Evolutionary conservation across 176 grass and related monocot genomes (phyloP), one percentile per base, ranked within the genome.

Genomic region (Thalia dealbata): DNA sequence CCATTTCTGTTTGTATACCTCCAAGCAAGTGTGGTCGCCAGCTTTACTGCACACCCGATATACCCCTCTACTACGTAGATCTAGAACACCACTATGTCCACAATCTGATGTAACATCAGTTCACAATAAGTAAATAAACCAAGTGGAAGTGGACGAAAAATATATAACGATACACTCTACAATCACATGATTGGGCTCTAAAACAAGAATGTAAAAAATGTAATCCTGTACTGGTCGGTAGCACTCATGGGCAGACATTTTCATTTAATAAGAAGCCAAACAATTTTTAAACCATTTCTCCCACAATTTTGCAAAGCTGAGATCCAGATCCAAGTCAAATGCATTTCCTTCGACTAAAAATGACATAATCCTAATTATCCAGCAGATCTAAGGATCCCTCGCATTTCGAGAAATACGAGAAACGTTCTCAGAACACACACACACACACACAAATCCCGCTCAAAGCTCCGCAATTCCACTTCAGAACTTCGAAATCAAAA

Each of bases 21-120:
- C 95, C 95, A 99, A 66, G 90, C 78, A 75, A 99, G 59, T 66
- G 90, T 26, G 8, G 95, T 79, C 46, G 95, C 90, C 95, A 99
- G 88, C 19, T 79, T 82, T 66, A 29, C 77, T 58, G 43, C 24
- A 30, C 29, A 30, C 30, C 15, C 5, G 14, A 28, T 26, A 72
- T 50, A 50, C 18, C 8, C 70, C 48, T 54, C 7, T 27, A 54
- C 70, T 72, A 72, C 4, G 45, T 72, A 35, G 50, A 72, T 72
- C 16, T 29, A 32, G 50, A 13, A 16, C 0, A 26, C n/a, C 27
- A 48, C 6, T 72, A 7, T 28, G 7, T 19, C 70, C 26, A 72
- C 25, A 54, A 55, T 26, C 25, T 70, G 27, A 19, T 72, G 48
- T 72, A 14, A 55, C 13, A 72, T 29, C 7, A 25, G 54, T 21